Conservation (phyloP, 176 grass and related monocot species). For the Rhynchospora breviuscula region DNA sequence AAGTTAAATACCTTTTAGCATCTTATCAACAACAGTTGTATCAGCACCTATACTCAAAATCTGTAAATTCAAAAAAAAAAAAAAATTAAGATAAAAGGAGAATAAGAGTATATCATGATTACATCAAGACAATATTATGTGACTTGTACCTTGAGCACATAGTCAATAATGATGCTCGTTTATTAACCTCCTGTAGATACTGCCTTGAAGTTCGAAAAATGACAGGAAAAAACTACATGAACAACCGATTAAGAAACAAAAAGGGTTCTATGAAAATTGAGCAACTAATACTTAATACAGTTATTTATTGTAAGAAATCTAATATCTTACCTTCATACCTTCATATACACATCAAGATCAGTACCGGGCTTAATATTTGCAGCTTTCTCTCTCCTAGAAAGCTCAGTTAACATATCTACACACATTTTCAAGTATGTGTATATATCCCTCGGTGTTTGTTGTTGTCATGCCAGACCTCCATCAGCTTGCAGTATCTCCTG, state of each 20-base stretch:
- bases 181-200: slow-evolving; percentile 33
- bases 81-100: not conserved
- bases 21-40: slow-evolving; percentile 37
- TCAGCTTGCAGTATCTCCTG: too few relatives aligned
- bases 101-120: not conserved
- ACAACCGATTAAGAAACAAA: too few relatives aligned
- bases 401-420: slow-evolving; percentile 55
- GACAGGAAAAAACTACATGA: too few relatives aligned
- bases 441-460: too few relatives aligned
- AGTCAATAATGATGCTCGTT: slow-evolving; percentile 40
- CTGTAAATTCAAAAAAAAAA: slow-evolving; percentile 23
- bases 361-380: slow-evolving; percentile 53
- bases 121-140: too few relatives aligned
- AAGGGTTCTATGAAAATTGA: not conserved
- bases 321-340: slow-evolving; percentile 45
- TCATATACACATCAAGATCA: slow-evolving; percentile 42
- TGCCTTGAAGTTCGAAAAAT: slow-evolving; percentile 18
- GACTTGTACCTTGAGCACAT: slow-evolving; percentile 34
- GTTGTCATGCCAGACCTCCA: too few relatives aligned
- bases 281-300: slow-evolving; percentile 4
- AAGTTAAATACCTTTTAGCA: not conserved
- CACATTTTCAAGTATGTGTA: not conserved
- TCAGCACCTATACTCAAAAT: slow-evolving; percentile 45
- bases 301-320: not conserved
- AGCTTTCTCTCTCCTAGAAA: slow-evolving; percentile 54